phyloP scores from a whole-genome alignment of 1,139 yeast species.

The Wickerhamiella infanticola region DNA sequence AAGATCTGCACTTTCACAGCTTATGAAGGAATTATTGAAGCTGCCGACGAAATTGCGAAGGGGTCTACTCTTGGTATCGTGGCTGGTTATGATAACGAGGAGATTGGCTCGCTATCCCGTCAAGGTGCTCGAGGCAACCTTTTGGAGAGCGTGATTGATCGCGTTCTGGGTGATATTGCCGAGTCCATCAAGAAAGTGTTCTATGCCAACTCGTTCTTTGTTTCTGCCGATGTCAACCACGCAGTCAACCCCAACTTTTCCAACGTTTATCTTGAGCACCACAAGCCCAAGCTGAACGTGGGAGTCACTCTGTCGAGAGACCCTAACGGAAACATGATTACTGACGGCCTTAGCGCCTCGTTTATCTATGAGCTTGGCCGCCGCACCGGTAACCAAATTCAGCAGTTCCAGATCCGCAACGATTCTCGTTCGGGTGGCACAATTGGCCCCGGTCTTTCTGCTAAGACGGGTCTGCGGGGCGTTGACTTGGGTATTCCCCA shows the following conservation, averaged over 20 bases:
- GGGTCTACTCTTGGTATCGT: constrained; percentile 40
- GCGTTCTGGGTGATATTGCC: constrained; percentile 47
- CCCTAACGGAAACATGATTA: constrained; percentile 67
- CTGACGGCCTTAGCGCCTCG: constrained; percentile 57
- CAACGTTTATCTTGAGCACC: constrained; percentile 48
- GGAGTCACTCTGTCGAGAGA: constrained; percentile 61
- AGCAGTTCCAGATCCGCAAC: constrained; percentile 47
- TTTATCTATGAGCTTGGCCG: constrained; percentile 51
- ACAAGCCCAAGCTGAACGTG: constrained; percentile 62
- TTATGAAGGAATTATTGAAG: constrained; percentile 40
- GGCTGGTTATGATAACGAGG: constrained; percentile 85
- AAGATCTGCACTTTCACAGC: constrained; percentile 82
- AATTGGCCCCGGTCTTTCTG: constrained; percentile 80
- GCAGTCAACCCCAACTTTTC: constrained; percentile 87
- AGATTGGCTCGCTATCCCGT: constrained; percentile 76
- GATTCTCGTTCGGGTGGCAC: constrained; percentile 93
- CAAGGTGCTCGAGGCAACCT: constrained; percentile 93
- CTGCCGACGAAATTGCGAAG: constrained; percentile 43
- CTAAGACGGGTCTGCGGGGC: constrained; percentile 77
- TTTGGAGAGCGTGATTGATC: constrained; percentile 56
- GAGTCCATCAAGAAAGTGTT: constrained; percentile 26
- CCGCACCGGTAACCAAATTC: constrained; percentile 44
- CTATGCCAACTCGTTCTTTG: constrained; percentile 55
- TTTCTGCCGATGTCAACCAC: constrained; percentile 90
- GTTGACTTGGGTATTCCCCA: constrained; percentile 88